Evolutionary conservation across 2,329 filamentous ascomycete species (phyloP), one percentile per base, ranked within the genome.

Genomic region (Talaromyces sp.): DNA sequence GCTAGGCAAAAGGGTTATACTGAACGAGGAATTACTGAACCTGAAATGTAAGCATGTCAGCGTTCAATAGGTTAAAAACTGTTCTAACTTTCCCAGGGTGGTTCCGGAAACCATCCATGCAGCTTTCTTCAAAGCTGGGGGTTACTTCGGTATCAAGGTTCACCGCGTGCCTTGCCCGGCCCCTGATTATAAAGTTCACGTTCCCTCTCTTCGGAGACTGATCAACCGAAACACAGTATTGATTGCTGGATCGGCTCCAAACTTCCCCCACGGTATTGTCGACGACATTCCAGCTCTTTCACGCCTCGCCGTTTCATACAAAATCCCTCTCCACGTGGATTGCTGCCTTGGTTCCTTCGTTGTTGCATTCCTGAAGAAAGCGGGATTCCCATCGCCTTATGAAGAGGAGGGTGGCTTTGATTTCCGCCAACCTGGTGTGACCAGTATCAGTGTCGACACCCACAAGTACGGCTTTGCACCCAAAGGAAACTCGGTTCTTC

Each of bases 391-490:
- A 8, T 79, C 77, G 14, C 78, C 78, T 1, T 81, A 78, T 60
- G 78, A 79, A 58, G 91, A 96, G 65, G 85, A 90, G 27, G 87
- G 89, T 68, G 87, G 87, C 5, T 98, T 98, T 73, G 95, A 99
- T 76, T 99, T 99, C 85, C 87, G 90, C 61, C 87, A 96, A 63
- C 92, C 91, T 68, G 95, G 95, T 69, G 95, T 99, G 42, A 97
- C 94, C 3, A 94, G 89, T 75, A 98, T 99, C 76, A 92, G 88
- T 67, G 96, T 93, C 75, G 95, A 99, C 75, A 99, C 95, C 2
- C 95, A 99, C 84, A 99, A 99, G 77, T 99, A 99, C 75, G 95
- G 95, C 42, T 99, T 99, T 73, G 95, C 95, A 1, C 95, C 95
- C 59, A 99, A 99, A 81, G 95, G 95, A 68, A 99, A 96, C 83